A percentile compares a stretch with the other conserved stretches of the same genome.
Conservation (phyloP, 106 monocot genomes). For the Platanthera zijinensis region DNA sequence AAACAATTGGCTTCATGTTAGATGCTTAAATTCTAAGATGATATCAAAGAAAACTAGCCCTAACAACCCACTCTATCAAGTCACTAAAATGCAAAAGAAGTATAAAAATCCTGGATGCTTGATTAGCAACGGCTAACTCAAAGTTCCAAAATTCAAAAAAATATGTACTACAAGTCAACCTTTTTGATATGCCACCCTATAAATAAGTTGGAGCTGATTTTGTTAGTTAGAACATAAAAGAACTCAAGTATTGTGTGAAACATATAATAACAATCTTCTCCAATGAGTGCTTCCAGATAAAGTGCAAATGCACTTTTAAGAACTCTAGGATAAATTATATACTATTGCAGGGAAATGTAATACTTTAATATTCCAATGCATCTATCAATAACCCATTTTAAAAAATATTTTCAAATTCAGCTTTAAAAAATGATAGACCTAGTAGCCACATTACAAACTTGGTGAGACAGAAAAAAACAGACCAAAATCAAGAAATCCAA, state of each 20-base stretch:
- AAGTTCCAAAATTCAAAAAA: background rate
- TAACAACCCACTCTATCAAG: no score
- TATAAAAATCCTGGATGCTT: background rate
- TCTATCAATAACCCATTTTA: background rate
- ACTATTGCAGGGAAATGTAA: background rate
- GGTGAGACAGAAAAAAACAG: background rate
- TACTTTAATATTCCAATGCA: background rate
- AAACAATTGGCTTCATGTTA: no score
- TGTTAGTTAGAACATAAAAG: background rate
- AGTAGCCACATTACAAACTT: background rate
- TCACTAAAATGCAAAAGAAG: no score
- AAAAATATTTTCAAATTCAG: background rate
- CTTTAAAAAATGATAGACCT: background rate
- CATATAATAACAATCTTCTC: background rate
- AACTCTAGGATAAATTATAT: background rate
- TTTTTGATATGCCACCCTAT: background rate
- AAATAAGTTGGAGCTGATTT: background rate
- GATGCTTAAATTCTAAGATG: no score
- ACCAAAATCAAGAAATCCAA: slow-evolving; percentile 99
- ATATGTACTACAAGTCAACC: background rate
- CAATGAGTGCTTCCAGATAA: background rate
- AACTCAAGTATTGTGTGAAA: background rate
- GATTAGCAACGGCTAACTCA: background rate
- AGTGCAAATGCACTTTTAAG: background rate
- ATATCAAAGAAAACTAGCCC: no score